Conservation (phyloP, 2,329 filamentous ascomycete genomes). For the Colletotrichum phormii region DNA sequence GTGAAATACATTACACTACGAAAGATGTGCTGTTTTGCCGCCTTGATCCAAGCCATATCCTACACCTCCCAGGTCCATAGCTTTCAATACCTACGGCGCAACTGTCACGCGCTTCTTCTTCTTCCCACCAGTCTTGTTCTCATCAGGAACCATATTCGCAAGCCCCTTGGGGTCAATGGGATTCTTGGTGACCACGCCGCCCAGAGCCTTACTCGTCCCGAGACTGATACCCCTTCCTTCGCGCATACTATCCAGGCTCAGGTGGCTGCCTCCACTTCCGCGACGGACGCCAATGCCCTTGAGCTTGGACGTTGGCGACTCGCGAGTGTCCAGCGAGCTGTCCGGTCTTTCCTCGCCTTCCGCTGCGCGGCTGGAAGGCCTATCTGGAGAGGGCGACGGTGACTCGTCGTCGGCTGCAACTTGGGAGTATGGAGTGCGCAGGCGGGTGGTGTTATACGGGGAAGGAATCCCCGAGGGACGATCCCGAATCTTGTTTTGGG, state of each 20-base stretch:
- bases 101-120: slow-evolving; percentile 36
- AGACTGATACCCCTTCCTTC: slow-evolving; percentile 54
- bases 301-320: slow-evolving; percentile 42
- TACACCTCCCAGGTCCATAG: not conserved
- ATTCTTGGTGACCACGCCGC: slow-evolving; percentile 49
- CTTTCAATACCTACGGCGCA: slow-evolving; percentile 21
- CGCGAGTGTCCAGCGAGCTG: slow-evolving; percentile 19
- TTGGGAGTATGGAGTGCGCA: slow-evolving; percentile 24
- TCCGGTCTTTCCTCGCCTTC: slow-evolving; percentile 28
- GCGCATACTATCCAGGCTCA: slow-evolving; percentile 54
- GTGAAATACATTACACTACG: too few species aligned
- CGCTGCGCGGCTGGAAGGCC: slow-evolving; percentile 15
- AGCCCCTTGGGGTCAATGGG: slow-evolving; percentile 38
- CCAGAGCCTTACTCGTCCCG: slow-evolving; percentile 49
- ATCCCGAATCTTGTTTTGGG: slow-evolving; percentile 16
- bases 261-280: slow-evolving; percentile 47
- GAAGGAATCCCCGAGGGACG: slow-evolving; percentile 33
- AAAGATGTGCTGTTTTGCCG: not conserved
- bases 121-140: slow-evolving; percentile 31
- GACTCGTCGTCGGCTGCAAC: slow-evolving; percentile 31
- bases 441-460: slow-evolving; percentile 31
- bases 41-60: slow-evolving; percentile 2
- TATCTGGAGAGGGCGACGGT: slow-evolving; percentile 36
- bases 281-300: slow-evolving; percentile 45
- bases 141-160: slow-evolving; percentile 32